Evolutionary conservation across 2,329 filamentous ascomycete species (phyloP), one percentile per base, ranked within the genome.

Genomic region (Beauveria rudraprayagi): DNA sequence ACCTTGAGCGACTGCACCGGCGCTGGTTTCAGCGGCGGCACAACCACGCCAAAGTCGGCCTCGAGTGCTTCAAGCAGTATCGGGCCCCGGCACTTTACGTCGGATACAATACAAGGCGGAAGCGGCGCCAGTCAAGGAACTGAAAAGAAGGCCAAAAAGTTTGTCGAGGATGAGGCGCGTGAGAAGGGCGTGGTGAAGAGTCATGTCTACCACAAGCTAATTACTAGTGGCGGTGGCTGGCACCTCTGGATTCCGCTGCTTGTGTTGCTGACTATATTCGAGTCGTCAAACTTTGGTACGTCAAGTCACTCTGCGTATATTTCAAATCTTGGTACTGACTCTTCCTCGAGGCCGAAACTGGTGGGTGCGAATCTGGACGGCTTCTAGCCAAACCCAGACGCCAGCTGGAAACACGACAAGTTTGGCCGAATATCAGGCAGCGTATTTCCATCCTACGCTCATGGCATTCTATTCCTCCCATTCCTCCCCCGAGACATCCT

Each of bases 151-250:
- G 80, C 84, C 0, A 85, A 85, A 65, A 88, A 91, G 70, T 93
- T 92, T 65, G 83, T 90, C 24, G 85, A 91, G 68, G 89, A 91
- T 2, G 90, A 94, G 70, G 76, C 76, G 17, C 82, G 86, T 61
- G 88, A 91, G 68, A 81, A 82, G 56, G 90, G 90, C 1, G 81
- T 85, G 6, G 84, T 93, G 28, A 87, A 86, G 66, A 77, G 78
- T 28, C 77, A 78, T 7, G 81, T 92, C n/a, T 93, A 92, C 64
- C 68, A 76, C 14, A 78, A 79, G 1, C 93, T 92, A 67, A 71
- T 92, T 11, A 78, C 77, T 7, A 83, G 85, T 19, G 89, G 84
- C 63, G 89, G 89, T n/a, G 85, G 87, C 10, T 76, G 78, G 66
- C 69, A 75, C 16, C 84, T 83, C 66, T 91, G 88, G 88, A 64